phyloP scores from a whole-genome alignment of 805 yeast species.

The Ogataea thermomethanolica region DNA sequence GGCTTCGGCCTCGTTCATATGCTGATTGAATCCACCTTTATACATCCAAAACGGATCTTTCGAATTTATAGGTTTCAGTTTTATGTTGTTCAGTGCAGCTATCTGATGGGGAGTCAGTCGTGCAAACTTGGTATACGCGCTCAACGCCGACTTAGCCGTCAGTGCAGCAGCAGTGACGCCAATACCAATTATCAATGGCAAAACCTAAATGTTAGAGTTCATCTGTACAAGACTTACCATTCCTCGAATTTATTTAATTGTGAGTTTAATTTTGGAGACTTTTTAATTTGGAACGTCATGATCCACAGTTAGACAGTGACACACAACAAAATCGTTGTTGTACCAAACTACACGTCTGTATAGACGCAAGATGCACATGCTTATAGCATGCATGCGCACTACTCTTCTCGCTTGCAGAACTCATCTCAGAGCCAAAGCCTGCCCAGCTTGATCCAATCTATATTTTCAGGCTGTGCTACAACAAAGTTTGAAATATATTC shows the following conservation, averaged over 20 bases:
- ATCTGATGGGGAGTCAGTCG: slow-evolving; percentile 36
- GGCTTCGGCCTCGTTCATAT: slow-evolving; percentile 72
- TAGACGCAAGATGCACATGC: background rate
- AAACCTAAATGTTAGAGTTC: slow-evolving; percentile 31
- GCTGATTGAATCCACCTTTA: slow-evolving; percentile 60
- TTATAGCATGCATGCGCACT: background rate
- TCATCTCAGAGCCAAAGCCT: too few species aligned
- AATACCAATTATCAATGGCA: slow-evolving; percentile 52
- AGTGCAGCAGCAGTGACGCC: slow-evolving; percentile 52
- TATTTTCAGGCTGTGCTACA: slow-evolving; percentile 1
- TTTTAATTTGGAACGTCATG: background rate
- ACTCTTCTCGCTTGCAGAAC: background rate
- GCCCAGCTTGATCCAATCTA: too few species aligned
- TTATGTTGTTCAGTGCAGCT: slow-evolving; percentile 39
- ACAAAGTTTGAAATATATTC: background rate
- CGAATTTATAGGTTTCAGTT: slow-evolving; percentile 9
- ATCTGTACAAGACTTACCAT: slow-evolving; percentile 3
- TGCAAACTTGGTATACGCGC: slow-evolving; percentile 31
- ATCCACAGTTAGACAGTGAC: background rate
- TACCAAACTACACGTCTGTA: too few species aligned
- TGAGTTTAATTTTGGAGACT: background rate
- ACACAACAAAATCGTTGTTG: background rate
- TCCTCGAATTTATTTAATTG: background rate
- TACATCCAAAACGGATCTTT: slow-evolving; percentile 34
- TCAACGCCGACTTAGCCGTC: slow-evolving; percentile 39